phyloP scores from a whole-genome alignment of 371 early-diverging fungal species.

The Cokeromyces recurvatus region DNA sequence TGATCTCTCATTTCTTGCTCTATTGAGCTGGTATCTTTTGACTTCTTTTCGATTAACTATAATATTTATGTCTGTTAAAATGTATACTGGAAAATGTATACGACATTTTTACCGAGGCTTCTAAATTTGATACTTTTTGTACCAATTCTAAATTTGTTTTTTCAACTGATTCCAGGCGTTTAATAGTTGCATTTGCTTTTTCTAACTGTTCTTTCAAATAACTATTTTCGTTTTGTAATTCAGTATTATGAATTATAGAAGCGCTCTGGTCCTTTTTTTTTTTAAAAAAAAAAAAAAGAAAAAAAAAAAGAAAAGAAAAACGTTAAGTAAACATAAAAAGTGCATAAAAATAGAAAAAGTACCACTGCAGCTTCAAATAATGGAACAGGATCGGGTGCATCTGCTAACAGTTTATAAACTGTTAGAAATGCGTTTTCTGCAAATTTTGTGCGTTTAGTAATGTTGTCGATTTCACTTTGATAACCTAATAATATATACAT shows the following conservation, averaged over 20 bases:
- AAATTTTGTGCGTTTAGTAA: conserved; percentile 80
- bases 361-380: conserved; percentile 53
- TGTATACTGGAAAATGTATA: too few relatives aligned
- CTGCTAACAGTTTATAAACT: conserved; percentile 74
- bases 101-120: conserved; percentile 26
- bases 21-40: conserved; percentile 46
- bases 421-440: conserved; percentile 81
- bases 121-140: conserved; percentile 49
- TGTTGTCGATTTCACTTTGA: conserved; percentile 86
- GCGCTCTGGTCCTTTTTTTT: conserved; percentile 67
- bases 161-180: conserved; percentile 44
- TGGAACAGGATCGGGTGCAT: conserved; percentile 85
- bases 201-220: conserved; percentile 49
- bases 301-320: neutral
- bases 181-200: conserved; percentile 28
- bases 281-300: neutral
- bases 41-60: conserved; percentile 57
- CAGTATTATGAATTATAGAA: conserved; percentile 42
- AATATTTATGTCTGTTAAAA: too few relatives aligned
- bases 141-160: conserved; percentile 48
- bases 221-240: conserved; percentile 51
- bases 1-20: conserved; percentile 66
- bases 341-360: too few relatives aligned
- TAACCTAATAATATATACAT: conserved; percentile 50
- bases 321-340: too few relatives aligned